These are phyloP conservation scores for Hymenochaete sp. DNA, from an alignment of 1,284 basidiomycete species.

Conservation along the genomic window DNA sequence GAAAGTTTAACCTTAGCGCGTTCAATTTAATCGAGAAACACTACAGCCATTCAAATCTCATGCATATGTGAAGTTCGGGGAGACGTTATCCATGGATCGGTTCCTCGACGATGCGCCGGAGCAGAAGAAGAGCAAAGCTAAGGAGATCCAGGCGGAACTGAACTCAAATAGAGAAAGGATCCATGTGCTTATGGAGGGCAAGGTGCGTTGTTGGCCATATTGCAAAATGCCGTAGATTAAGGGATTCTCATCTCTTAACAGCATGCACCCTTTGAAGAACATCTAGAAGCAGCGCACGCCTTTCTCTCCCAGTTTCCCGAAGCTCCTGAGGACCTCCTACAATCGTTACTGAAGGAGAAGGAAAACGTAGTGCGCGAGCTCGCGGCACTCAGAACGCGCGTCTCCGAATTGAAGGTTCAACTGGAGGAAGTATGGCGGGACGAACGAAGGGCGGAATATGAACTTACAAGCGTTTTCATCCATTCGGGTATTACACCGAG, in stretches of 20 bases:
- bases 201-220: too few species aligned
- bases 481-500: constrained; percentile 82
- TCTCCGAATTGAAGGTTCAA: constrained; percentile 53
- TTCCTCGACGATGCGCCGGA: constrained; percentile 76
- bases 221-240: too few species aligned
- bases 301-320: constrained; percentile 45
- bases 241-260: constrained; percentile 24
- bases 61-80: constrained; percentile 85
- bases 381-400: constrained; percentile 45
- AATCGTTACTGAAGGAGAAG: constrained; percentile 45
- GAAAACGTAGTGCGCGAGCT: constrained; percentile 52
- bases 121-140: constrained; percentile 61
- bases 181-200: constrained; percentile 57
- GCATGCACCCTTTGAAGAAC: constrained; percentile 49
- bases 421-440: constrained; percentile 76
- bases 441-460: constrained; percentile 66
- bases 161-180: constrained; percentile 56
- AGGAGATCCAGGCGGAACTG: constrained; percentile 61
- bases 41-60: constrained; percentile 92
- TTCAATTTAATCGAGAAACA: constrained; percentile 91
- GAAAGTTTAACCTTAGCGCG: constrained; percentile 57
- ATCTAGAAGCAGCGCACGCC: constrained; percentile 43
- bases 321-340: constrained; percentile 46
- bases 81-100: constrained; percentile 85
- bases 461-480: constrained; percentile 92